phyloP scores from a whole-genome alignment of 1,284 basidiomycete species.

The Cryptococcus wingfieldii region DNA sequence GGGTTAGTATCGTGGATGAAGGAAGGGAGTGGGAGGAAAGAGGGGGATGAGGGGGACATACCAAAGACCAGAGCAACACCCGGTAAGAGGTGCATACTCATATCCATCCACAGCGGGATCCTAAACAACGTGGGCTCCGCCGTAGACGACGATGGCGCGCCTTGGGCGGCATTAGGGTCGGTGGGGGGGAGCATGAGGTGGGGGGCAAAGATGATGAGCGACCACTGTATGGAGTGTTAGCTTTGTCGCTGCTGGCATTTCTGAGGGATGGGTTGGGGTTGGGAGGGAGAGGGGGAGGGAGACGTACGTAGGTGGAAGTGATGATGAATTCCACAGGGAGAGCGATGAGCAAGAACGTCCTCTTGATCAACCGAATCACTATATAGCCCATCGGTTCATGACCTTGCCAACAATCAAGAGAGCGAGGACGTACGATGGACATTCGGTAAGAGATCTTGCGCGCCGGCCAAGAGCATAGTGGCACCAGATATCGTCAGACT shows the following conservation, averaged over 20 bases:
- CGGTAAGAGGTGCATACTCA: slow-evolving; percentile 62
- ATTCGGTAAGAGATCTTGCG: slow-evolving; percentile 56
- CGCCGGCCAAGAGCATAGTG: slow-evolving; percentile 55
- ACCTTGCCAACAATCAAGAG: not conserved
- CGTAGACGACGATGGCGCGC: slow-evolving; percentile 49
- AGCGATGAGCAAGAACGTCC: slow-evolving; percentile 58
- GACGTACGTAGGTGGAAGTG: slow-evolving; percentile 59
- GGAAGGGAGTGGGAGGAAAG: not conserved
- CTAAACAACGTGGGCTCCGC: slow-evolving; percentile 48
- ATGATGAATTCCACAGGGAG: slow-evolving; percentile 65
- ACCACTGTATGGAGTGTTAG: slow-evolving; percentile 33
- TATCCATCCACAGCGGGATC: slow-evolving; percentile 61
- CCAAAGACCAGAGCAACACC: slow-evolving; percentile 56
- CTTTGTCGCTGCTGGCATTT: not conserved
- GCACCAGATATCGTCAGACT: slow-evolving; percentile 56
- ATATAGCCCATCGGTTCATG: not conserved
- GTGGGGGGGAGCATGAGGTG: slow-evolving; percentile 36
- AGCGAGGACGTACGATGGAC: slow-evolving; percentile 48
- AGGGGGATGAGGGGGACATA: slow-evolving; percentile 16
- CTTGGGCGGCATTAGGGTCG: slow-evolving; percentile 32
- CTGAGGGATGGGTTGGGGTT: not conserved
- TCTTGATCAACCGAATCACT: slow-evolving; percentile 49
- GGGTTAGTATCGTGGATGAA: not conserved
- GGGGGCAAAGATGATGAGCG: slow-evolving; percentile 33
- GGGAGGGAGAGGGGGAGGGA: not conserved